These are phyloP conservation scores for Emericellopsis atlantica DNA, from an alignment of 2,329 filamentous ascomycete species.

Conservation along the genomic window DNA sequence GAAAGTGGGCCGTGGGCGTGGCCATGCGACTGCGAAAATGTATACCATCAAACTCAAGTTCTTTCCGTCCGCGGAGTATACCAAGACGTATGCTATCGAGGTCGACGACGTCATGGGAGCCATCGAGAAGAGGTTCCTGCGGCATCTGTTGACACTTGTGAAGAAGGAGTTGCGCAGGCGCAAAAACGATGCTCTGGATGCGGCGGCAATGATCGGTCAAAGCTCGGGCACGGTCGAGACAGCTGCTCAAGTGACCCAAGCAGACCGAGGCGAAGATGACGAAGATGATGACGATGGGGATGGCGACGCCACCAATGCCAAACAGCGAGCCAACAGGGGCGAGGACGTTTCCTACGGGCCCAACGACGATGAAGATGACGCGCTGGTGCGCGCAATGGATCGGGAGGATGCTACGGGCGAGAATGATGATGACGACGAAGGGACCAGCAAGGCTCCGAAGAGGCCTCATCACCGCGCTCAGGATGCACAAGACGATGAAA, in stretches of 20 bases:
- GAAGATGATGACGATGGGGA: conserved; percentile 67
- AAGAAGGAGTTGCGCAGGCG: conserved; percentile 78
- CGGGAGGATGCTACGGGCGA: conserved; percentile 43
- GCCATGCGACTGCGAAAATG: conserved; percentile 59
- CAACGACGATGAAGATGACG: conserved; percentile 84
- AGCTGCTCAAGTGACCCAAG: conserved; percentile 21
- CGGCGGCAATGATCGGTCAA: conserved; percentile 61
- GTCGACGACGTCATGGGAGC: conserved; percentile 65
- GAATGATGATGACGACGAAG: conserved; percentile 33
- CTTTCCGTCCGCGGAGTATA: conserved; percentile 77
- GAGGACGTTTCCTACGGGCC: conserved; percentile 83
- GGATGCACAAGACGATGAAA: conserved; percentile 19
- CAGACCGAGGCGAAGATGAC: conserved; percentile 35
- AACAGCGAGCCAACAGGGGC: conserved; percentile 60
- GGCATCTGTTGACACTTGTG: conserved; percentile 56
- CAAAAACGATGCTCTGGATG: conserved; percentile 48
- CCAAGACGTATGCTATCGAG: conserved; percentile 70
- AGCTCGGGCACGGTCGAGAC: conserved; percentile 40
- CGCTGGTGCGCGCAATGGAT: conserved; percentile 52
- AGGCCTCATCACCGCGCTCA: conserved; percentile 11
- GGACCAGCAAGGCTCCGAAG: conserved; percentile 36
- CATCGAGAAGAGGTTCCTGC: conserved; percentile 71
- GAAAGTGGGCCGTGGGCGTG: conserved; percentile 58
- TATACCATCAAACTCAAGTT: conserved; percentile 75
- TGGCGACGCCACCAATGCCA: conserved; percentile 63